Conservation (phyloP, 2,329 filamentous ascomycete genomes). For the Dothistroma pini region DNA sequence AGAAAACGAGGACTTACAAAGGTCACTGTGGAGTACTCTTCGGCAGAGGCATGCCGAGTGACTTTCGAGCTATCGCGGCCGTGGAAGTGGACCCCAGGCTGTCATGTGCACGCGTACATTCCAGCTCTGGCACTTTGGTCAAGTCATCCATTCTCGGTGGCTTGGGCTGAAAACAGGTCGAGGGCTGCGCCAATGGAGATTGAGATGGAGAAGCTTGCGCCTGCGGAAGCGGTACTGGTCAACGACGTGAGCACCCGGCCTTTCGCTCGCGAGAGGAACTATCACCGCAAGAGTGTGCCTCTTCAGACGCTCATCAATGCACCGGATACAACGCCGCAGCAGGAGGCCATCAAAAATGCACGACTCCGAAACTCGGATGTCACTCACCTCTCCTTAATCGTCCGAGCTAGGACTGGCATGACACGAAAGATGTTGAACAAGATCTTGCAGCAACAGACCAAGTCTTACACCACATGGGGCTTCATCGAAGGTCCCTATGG, state of each 20-base stretch:
- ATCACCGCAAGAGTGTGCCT: constrained; percentile 11
- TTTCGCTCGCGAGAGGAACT: constrained; percentile 6
- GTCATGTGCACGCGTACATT: constrained; percentile 60
- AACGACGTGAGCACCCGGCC: background rate
- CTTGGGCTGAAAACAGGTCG: constrained; percentile 40
- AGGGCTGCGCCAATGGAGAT: constrained; percentile 29
- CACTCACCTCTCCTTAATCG: constrained; percentile 63
- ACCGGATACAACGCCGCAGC: constrained; percentile 18
- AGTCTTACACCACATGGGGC: constrained; percentile 60
- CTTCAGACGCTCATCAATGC: constrained; percentile 17
- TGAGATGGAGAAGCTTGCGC: constrained; percentile 34
- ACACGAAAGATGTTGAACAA: constrained; percentile 66
- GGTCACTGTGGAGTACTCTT: constrained; percentile 56
- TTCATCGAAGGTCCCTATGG: constrained; percentile 74
- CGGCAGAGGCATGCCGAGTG: constrained; percentile 57
- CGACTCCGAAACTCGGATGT: constrained; percentile 33
- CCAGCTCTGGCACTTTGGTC: constrained; percentile 44
- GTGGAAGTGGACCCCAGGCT: constrained; percentile 53
- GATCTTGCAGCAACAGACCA: constrained; percentile 58
- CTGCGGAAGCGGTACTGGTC: constrained; percentile 6
- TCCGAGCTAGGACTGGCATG: constrained; percentile 70
- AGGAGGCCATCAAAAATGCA: constrained; percentile 20
- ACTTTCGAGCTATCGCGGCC: constrained; percentile 57
- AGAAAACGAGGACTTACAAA: constrained; percentile 47
- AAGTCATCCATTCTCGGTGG: constrained; percentile 50